Evolutionary conservation across 768 basidiomycete genomes (phyloP).

Genomic region (Suillus discolor): DNA sequence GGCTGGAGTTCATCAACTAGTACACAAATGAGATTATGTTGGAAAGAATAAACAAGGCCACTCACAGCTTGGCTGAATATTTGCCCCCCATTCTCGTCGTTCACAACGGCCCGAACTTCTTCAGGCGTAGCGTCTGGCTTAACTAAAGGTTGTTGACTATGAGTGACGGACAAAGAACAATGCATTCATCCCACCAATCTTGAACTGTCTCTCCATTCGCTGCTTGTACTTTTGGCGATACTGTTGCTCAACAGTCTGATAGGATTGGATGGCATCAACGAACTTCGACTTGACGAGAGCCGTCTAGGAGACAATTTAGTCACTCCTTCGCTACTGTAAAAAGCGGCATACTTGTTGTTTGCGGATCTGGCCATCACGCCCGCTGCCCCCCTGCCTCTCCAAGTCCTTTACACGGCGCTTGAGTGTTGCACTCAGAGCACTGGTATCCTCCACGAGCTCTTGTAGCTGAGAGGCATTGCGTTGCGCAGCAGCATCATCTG

Average conservation of each 20-base stretch:
- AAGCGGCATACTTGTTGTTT: slow-evolving; percentile 65
- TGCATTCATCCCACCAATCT: slow-evolving; percentile 59
- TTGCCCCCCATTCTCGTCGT: slow-evolving; percentile 79
- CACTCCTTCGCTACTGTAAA: neutral
- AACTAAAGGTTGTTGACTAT: slow-evolving; percentile 44
- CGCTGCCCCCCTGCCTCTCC: slow-evolving; percentile 64
- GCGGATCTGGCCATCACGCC: slow-evolving; percentile 70
- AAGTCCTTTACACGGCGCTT: slow-evolving; percentile 75
- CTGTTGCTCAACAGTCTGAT: slow-evolving; percentile 81
- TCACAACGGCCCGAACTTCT: slow-evolving; percentile 84
- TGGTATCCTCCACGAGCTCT: slow-evolving; percentile 70
- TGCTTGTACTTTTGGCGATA: slow-evolving; percentile 79
- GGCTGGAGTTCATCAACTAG: slow-evolving; percentile 86
- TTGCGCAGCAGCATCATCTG: slow-evolving; percentile 67
- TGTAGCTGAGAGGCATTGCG: slow-evolving; percentile 65
- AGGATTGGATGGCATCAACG: slow-evolving; percentile 83
- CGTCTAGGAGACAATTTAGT: slow-evolving; percentile 41
- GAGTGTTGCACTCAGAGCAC: slow-evolving; percentile 64
- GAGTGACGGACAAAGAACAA: slow-evolving; percentile 5
- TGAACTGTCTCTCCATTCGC: slow-evolving; percentile 84
- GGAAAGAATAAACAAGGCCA: neutral
- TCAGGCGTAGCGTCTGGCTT: slow-evolving; percentile 93
- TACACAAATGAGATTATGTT: slow-evolving; percentile 5
- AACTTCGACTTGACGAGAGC: slow-evolving; percentile 75
- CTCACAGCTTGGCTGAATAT: slow-evolving; percentile 88